Evolutionary conservation across 208 protist species (phyloP), one percentile per base, ranked within the genome.

Genomic region (Sergeia podlipaevii): DNA sequence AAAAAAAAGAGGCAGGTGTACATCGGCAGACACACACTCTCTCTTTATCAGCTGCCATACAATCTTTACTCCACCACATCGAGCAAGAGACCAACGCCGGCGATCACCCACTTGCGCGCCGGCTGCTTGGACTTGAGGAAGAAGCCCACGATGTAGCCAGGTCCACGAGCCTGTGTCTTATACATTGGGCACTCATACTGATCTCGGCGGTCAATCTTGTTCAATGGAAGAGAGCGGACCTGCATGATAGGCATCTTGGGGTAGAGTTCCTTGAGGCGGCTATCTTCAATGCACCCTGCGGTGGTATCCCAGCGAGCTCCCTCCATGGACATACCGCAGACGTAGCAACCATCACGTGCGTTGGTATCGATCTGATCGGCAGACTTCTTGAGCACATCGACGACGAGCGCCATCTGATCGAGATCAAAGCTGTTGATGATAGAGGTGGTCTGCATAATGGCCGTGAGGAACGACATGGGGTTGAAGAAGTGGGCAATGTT

Each of bases 391-490:
- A 96, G 72, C 5, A 97, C 89, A 74, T 97, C 93, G 42, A 94
- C 74, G 29, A 97, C 91, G 15, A 97, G 68, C 11, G 93, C 67
- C 93, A 97, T 97, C 68, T 97, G 89, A 75, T 99, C 97, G 10
- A 99, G 83, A 46, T 97, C 93, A 67, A 96, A 98, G 60, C 91
- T 92, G 85, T 98, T 98, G 49, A 95, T 87, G 60, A 98, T 97
- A 3, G 97, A 97, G 4, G 96, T 98, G 5, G 89, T 94, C 72
- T 99, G 98, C 94, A 99, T 98, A 48, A 99, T 98, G 54, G 98
- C 97, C 18, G 97, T 99, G 6, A 99, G 70, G 83, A 99, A 99
- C 5, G 97, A 98, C 93, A 98, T 98, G 30, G 98, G 98, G 74
- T 99, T 99, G 80, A 99, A 99, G 71, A 97, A 96, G 51, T 95